Evolutionary conservation across 73 alveolate species (phyloP).

Genomic region (Urostyla sp.): DNA sequence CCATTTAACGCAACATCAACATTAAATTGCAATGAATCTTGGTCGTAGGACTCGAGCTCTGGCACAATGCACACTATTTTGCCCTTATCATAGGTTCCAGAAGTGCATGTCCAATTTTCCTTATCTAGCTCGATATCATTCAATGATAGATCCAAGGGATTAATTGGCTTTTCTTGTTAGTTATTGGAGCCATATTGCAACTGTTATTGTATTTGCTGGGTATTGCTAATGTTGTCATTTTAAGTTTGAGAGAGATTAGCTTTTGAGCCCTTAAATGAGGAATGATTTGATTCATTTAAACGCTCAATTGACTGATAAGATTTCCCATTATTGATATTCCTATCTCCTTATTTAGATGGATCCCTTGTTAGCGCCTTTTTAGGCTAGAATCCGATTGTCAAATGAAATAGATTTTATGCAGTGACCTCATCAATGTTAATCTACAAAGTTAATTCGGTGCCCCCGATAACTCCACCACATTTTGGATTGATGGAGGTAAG

Average conservation of each 20-base stretch:
- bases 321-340: constrained; percentile 55
- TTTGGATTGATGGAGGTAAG: constrained; percentile 95
- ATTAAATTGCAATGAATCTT: constrained; percentile 83
- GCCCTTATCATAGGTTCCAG: constrained; percentile 91
- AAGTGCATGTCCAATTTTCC: constrained; percentile 91
- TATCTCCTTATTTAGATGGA: background rate
- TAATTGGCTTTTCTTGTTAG: too few species aligned
- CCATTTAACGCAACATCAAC: constrained; percentile 98
- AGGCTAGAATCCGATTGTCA: constrained; percentile 97
- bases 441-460: constrained; percentile 87
- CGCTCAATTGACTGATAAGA: constrained; percentile 42
- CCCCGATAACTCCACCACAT: constrained; percentile 97
- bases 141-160: constrained; percentile 83
- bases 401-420: constrained; percentile 83
- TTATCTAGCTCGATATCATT: constrained; percentile 89
- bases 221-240: constrained; percentile 57
- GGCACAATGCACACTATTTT: constrained; percentile 93
- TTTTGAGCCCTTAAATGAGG: constrained; percentile 70
- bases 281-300: constrained; percentile 70
- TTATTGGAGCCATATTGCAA: too few species aligned
- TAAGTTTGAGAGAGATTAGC: constrained; percentile 44
- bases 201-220: too few species aligned
- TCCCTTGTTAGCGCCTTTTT: constrained; percentile 60
- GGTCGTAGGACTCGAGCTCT: constrained; percentile 69
- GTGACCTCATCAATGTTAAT: constrained; percentile 90